phyloP scores from a whole-genome alignment of 148 eudicot genomes.

The Rhododendron mucronatum region DNA sequence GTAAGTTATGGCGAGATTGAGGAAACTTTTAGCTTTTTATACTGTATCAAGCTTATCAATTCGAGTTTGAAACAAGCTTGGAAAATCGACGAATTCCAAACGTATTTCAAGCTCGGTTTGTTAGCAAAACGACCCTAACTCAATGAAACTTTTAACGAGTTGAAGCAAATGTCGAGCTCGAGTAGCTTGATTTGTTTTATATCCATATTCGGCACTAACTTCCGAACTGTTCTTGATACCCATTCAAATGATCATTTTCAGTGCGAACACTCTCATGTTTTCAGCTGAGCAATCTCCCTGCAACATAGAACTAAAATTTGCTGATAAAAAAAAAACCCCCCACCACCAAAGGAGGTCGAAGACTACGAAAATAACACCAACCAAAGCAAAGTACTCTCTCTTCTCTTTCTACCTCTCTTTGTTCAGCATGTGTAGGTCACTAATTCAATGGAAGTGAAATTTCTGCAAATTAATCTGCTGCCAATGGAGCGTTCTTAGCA shows the following conservation, averaged over 20 bases:
- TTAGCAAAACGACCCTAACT: not conserved
- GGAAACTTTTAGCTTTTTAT: not conserved
- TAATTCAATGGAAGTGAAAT: not conserved
- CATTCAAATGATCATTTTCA: not conserved
- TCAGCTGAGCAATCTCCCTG: not conserved
- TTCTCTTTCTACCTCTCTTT: not conserved
- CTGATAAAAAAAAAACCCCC: no score
- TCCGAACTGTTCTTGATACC: not conserved
- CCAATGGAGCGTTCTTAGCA: constrained; percentile 13
- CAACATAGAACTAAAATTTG: not conserved
- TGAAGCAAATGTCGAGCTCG: not conserved
- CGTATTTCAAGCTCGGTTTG: not conserved
- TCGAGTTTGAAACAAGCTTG: not conserved
- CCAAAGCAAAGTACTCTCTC: not conserved
- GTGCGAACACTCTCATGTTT: not conserved
- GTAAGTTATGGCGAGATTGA: not conserved
- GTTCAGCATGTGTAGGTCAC: not conserved
- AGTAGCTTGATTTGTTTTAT: not conserved
- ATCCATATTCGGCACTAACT: not conserved
- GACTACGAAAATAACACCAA: not conserved
- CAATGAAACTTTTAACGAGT: no score
- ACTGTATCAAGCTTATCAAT: not conserved
- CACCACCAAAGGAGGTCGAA: not conserved
- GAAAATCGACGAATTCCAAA: not conserved
- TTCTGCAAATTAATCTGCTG: constrained; percentile 15